phyloP scores from a whole-genome alignment of 2,329 filamentous ascomycete genomes.

The Dissoconium aciculare region DNA sequence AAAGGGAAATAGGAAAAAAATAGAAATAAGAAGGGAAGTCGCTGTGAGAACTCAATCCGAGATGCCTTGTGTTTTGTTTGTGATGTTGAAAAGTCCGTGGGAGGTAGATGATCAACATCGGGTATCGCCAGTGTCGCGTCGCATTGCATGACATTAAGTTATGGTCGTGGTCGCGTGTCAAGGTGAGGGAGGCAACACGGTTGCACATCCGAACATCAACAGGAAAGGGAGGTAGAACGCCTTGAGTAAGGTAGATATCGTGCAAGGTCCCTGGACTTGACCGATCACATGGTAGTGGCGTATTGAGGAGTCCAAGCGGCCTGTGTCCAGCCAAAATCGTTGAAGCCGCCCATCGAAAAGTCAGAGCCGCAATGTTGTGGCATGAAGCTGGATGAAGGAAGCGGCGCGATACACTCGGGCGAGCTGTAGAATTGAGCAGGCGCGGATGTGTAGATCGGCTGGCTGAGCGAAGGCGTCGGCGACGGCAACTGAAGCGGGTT shows the following conservation, averaged over 20 bases:
- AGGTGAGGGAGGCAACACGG: slow-evolving; percentile 2
- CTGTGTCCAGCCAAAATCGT: slow-evolving; percentile 74
- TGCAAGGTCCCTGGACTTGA: too few relatives aligned
- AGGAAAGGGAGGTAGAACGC: too few relatives aligned
- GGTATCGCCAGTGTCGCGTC: slow-evolving; percentile 27
- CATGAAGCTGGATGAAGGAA: slow-evolving; percentile 71
- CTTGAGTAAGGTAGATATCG: too few relatives aligned
- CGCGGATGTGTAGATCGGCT: slow-evolving; percentile 52
- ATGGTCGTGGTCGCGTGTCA: slow-evolving; percentile 29
- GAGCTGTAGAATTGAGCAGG: slow-evolving; percentile 57
- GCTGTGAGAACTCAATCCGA: slow-evolving; percentile 38
- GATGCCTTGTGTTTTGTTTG: slow-evolving; percentile 33
- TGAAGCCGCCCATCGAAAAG: slow-evolving; percentile 45
- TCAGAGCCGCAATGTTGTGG: slow-evolving; percentile 70
- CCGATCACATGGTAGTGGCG: slow-evolving; percentile 68
- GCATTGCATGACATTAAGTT: slow-evolving; percentile 25
- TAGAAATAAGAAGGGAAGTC: slow-evolving; percentile 15
- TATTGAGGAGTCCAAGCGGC: slow-evolving; percentile 59
- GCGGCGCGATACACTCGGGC: slow-evolving; percentile 56
- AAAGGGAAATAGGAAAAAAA: slow-evolving; percentile 7
- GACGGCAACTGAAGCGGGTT: slow-evolving; percentile 58
- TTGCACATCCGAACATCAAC: slow-evolving; percentile 23
- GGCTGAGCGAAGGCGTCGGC: slow-evolving; percentile 64
- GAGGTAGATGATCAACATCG: slow-evolving; percentile 26
- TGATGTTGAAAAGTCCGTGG: slow-evolving; percentile 22